phyloP scores from a whole-genome alignment of 1,139 yeast genomes.

The Candida glucosophila region DNA sequence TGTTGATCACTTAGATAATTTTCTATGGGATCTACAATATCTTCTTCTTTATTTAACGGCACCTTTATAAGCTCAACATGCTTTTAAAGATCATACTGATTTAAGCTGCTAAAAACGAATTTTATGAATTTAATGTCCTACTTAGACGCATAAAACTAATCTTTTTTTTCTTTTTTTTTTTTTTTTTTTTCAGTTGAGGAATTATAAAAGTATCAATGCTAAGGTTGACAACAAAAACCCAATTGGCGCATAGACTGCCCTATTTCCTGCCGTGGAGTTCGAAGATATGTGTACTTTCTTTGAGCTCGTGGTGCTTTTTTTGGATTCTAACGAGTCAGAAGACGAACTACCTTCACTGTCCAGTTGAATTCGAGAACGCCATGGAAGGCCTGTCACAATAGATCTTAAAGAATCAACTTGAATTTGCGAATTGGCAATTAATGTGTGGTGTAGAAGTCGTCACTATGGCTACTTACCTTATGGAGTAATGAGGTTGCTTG shows the following conservation, averaged over 20 bases:
- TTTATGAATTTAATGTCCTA: no score
- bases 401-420: slow-evolving; percentile 14
- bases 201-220: no score
- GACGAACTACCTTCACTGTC: slow-evolving; percentile 1
- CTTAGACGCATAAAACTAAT: no score
- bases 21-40: slow-evolving; percentile 36
- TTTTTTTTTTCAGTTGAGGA: no score
- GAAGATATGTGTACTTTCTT: slow-evolving; percentile 1
- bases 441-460: slow-evolving; percentile 33
- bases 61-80: no score
- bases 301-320: slow-evolving; percentile 1
- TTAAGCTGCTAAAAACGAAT: no score
- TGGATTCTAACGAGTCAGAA: background rate
- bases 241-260: slow-evolving; percentile 1
- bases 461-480: slow-evolving; percentile 30
- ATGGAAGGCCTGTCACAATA: slow-evolving; percentile 35
- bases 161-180: no score
- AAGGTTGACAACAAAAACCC: background rate
- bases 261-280: slow-evolving; percentile 1
- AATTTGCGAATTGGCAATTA: slow-evolving; percentile 18
- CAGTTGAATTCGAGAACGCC: slow-evolving; percentile 18
- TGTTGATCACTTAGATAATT: slow-evolving; percentile 31
- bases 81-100: no score
- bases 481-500: slow-evolving; percentile 23
- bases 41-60: slow-evolving; percentile 30